Evolutionary conservation across 2,329 filamentous ascomycete genomes (phyloP).

Genomic region (Alternaria longipes): DNA sequence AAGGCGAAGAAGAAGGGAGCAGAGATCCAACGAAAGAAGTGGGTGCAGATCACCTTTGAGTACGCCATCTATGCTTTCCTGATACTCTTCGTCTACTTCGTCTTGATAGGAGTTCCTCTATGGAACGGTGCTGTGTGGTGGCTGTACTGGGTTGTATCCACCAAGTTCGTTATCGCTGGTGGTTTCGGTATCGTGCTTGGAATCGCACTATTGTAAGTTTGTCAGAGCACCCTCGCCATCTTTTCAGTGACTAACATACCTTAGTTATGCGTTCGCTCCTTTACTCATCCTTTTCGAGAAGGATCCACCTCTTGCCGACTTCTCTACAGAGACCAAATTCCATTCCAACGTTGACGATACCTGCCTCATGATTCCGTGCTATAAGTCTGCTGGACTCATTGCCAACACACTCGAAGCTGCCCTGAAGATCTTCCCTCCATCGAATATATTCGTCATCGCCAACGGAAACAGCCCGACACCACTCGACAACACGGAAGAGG

Average conservation of each 20-base stretch:
- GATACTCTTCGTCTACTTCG: constrained; percentile 56
- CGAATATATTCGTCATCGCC: constrained; percentile 27
- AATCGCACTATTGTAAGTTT: constrained; percentile 20
- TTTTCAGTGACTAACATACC: constrained; percentile 8
- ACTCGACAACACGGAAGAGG: constrained; percentile 28
- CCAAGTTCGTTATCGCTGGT: constrained; percentile 53
- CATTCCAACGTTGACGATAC: constrained; percentile 41
- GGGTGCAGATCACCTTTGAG: constrained; percentile 52
- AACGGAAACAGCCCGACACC: constrained; percentile 27
- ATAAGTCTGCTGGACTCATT: constrained; percentile 25
- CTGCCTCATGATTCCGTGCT: constrained; percentile 25
- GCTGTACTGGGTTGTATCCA: constrained; percentile 22
- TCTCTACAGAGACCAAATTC: constrained; percentile 33
- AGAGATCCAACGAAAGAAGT: constrained; percentile 43
- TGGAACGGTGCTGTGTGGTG: constrained; percentile 54
- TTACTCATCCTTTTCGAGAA: constrained; percentile 48
- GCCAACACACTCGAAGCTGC: constrained; percentile 24
- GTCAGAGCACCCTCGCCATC: constrained; percentile 48
- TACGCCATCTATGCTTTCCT: constrained; percentile 50
- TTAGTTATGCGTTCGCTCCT: constrained; percentile 37
- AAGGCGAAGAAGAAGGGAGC: constrained; percentile 34
- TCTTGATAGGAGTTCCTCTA: constrained; percentile 57
- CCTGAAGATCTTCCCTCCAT: constrained; percentile 26
- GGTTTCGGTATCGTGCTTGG: constrained; percentile 54
- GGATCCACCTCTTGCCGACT: constrained; percentile 36